Base-by-base conservation (phyloP, 768 basidiomycete genomes). In the Epithele typhae region DNA sequence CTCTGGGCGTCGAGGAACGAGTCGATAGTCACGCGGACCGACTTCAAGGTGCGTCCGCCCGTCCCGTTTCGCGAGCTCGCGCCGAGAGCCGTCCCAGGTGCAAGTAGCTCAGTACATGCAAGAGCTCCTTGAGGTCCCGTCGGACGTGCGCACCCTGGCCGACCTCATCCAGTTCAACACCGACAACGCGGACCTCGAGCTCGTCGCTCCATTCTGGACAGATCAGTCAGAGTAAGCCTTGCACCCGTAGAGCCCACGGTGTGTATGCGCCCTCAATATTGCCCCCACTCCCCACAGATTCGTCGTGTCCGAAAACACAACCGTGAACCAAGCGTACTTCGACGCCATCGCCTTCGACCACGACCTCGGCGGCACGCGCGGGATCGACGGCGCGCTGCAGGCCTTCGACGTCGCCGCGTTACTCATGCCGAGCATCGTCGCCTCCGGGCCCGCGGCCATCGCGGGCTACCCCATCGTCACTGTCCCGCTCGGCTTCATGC, bases 391-490 rank as follows among this genome's bases (percentile, higher is more conserved):
- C 21, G 55, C 64, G 0, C 58, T 69, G 33, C 53, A 61, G 40
- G 38, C 35, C 38, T 63, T 55, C 43, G 57, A 62, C 27, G 52
- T 68, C n/a, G 67, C 67, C 37, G 68, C 65, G 2, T 51, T 69
- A 18, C 22, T 67, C 37, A 42, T 46, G 38, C 52, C 43, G 4
- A 54, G 48, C 37, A 37, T 61, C 24, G 53, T 61, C 22, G 64
- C 67, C 5, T 64, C 67, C 0, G 59, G 51, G 15, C 55, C 64
- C 4, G 57, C 63, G 64, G 82, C 81, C 3, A 74, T 83, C 45
- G 77, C 79, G 4, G 83, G 81, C 7, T 84, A 82, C 53, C 82
- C 83, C 2, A 78, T 83, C 43, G 68, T 83, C 30, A 82, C 82
- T 19, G 82, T 84, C 8, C 82, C 82, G 1, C 69, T 84, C 2